Evolutionary conservation across 345 rosid genomes (phyloP).

Genomic region (Boechera retrofracta): DNA sequence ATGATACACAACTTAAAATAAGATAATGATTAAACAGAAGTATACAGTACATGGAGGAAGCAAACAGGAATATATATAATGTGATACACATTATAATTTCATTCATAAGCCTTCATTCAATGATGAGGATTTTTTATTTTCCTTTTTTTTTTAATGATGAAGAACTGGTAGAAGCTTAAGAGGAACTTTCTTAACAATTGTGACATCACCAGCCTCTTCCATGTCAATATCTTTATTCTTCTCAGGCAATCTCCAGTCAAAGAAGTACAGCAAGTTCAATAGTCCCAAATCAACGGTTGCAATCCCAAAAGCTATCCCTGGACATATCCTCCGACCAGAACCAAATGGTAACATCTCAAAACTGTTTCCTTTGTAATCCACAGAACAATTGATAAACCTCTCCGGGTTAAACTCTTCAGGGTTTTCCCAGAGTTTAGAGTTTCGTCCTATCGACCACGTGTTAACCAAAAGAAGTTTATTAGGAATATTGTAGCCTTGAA

Average conservation of each 20-base stretch:
- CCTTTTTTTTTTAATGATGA: neutral
- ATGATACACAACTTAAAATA: too few species aligned
- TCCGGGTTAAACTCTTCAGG: slow-evolving; percentile 6
- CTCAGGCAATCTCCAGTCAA: slow-evolving; percentile 16
- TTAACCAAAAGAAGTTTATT: slow-evolving; percentile 16
- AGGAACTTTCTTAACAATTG: slow-evolving; percentile 28
- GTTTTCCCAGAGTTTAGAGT: neutral
- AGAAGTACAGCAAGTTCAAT: slow-evolving; percentile 5
- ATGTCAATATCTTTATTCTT: slow-evolving; percentile 17
- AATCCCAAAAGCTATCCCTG: neutral
- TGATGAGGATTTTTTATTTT: too few species aligned
- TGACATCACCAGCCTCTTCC: slow-evolving; percentile 30
- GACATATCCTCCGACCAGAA: slow-evolving; percentile 16
- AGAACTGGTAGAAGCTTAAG: slow-evolving; percentile 34
- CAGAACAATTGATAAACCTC: neutral
- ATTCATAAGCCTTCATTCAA: neutral
- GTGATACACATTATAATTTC: too few species aligned
- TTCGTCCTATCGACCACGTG: slow-evolving; percentile 27
- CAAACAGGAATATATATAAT: too few species aligned
- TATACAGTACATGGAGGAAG: too few species aligned
- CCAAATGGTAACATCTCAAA: slow-evolving; percentile 15
- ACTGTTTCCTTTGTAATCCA: slow-evolving; percentile 1
- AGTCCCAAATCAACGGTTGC: neutral
- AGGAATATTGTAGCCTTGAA: slow-evolving; percentile 33
- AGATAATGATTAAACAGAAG: too few species aligned